Evolutionary conservation across 306 rosid species (phyloP), one percentile per base, ranked within the genome.

Genomic region (Citrullus colocynthis): DNA sequence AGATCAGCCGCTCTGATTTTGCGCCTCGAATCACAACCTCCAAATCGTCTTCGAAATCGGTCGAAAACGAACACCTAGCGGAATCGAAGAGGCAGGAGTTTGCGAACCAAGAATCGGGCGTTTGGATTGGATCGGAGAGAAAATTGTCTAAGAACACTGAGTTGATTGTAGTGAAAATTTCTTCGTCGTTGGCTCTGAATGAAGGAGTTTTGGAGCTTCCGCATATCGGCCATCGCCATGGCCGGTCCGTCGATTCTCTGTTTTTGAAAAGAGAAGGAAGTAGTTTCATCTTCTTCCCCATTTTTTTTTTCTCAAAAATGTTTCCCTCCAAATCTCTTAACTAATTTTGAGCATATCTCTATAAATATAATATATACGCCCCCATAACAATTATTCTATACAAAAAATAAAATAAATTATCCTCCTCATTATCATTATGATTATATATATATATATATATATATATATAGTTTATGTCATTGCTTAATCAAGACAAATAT

Each of bases 51-150:
- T 88, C 96, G 5, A 90, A 89, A 54, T 86, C 93, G 0, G 93
- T 87, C 4, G 96, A 88, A 79, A 79, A 75, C 81, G 96, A 88
- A 80, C 76, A 74, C 81, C 96, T 89, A 6, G 85, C 87, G 0
- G 91, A 89, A 18, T 90, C 94, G 0, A 93, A 88, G 6, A 76
- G 48, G 0, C 89, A 85, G 1, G 97, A 88, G 77, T 85, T 86
- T 16, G 90, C 81, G 85, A 91, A 88, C 82, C 89, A 91, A 2
- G 98, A 88, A 10, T 89, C 91, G 0, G 91, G 93, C 2, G 95
- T 87, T 37, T 92, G 90, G 2, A 79, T 21, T 69, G 44, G 80
- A 36, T 77, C 85, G 66, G 60, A 57, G 56, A 3, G 6, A 6
- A 56, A 6, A 0, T 84, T 83, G 70, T 91, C 91, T 6, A 88